These are phyloP conservation scores for Phytophthora lateralis DNA, from an alignment of 352 stramenopile genomes.

Conservation along the genomic window DNA sequence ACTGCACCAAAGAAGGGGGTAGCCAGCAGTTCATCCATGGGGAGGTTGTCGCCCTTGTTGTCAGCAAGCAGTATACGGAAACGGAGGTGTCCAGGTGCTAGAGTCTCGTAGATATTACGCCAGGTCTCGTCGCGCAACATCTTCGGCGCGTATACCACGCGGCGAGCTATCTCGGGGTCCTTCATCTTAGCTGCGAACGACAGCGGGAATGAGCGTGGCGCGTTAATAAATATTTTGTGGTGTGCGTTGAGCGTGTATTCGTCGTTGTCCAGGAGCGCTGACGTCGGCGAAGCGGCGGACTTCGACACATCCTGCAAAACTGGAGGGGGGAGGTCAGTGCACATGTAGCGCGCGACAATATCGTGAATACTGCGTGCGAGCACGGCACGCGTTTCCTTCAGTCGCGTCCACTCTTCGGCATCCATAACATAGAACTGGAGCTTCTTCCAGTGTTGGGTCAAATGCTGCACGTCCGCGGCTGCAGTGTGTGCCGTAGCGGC, in stretches of 20 bases:
- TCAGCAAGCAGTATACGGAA: constrained; percentile 61
- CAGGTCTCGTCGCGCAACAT: constrained; percentile 77
- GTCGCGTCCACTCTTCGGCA: constrained; percentile 46
- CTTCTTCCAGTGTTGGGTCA: constrained; percentile 71
- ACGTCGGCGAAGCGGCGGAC: constrained; percentile 32
- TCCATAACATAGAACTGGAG: constrained; percentile 82
- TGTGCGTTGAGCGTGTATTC: constrained; percentile 75
- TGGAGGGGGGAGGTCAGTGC: constrained; percentile 61
- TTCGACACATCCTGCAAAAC: constrained; percentile 67
- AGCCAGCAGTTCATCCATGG: constrained; percentile 63
- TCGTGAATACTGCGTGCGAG: constrained; percentile 69
- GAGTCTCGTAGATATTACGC: constrained; percentile 71
- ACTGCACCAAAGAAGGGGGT: constrained; percentile 72
- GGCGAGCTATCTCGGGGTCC: constrained; percentile 44
- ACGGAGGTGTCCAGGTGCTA: constrained; percentile 58
- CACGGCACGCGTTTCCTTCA: constrained; percentile 60
- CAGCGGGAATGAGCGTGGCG: constrained; percentile 68
- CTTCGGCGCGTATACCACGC: constrained; percentile 67
- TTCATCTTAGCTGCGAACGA: constrained; percentile 51
- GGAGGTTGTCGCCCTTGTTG: constrained; percentile 70
- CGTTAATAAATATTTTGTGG: constrained; percentile 88
- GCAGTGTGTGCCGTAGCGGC: constrained; percentile 41
- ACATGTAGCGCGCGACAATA: constrained; percentile 71
- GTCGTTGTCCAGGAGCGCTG: constrained; percentile 48
- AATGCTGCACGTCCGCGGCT: constrained; percentile 42